A percentile compares a stretch with the other conserved stretches of the same genome.
These are phyloP conservation scores for Hirschfeldia incana DNA, from an alignment of 345 rosid genomes.

Conservation along the genomic window DNA sequence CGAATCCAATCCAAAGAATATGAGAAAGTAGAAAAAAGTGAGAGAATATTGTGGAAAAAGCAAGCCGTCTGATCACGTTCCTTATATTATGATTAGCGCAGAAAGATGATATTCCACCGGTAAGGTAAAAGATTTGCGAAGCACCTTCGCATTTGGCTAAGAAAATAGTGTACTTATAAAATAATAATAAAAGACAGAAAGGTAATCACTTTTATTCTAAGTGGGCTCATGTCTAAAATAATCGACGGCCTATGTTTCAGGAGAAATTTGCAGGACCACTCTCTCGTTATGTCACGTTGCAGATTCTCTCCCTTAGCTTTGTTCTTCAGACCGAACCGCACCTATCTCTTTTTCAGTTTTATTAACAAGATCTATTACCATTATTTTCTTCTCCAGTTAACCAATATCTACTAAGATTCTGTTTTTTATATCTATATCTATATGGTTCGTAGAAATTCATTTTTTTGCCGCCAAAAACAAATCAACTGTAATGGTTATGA, in stretches of 20 bases:
- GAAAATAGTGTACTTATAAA: background rate
- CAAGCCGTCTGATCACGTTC: constrained; percentile 40
- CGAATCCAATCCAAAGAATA: constrained; percentile 40
- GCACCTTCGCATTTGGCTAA: constrained; percentile 24
- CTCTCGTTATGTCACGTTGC: constrained; percentile 15
- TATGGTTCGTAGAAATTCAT: background rate
- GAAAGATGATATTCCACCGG: constrained; percentile 40
- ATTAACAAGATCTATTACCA: background rate
- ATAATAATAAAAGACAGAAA: constrained; percentile 11
- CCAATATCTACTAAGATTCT: background rate
- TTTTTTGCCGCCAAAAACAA: background rate
- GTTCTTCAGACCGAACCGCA: constrained; percentile 1
- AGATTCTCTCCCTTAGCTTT: constrained; percentile 27
- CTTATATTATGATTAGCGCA: constrained; percentile 43
- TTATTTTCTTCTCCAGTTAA: background rate
- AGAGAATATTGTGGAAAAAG: constrained; percentile 32
- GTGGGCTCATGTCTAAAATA: constrained; percentile 2
- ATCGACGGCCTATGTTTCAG: constrained; percentile 44
- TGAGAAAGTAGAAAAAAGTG: background rate
- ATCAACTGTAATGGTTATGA: background rate
- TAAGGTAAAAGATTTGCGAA: constrained; percentile 27
- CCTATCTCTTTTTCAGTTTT: background rate
- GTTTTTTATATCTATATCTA: background rate
- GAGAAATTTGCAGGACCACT: constrained; percentile 35
- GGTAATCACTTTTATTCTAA: constrained; percentile 18